phyloP scores from a whole-genome alignment of 2,329 filamentous ascomycete genomes.

The Penicillium brevicompactum region DNA sequence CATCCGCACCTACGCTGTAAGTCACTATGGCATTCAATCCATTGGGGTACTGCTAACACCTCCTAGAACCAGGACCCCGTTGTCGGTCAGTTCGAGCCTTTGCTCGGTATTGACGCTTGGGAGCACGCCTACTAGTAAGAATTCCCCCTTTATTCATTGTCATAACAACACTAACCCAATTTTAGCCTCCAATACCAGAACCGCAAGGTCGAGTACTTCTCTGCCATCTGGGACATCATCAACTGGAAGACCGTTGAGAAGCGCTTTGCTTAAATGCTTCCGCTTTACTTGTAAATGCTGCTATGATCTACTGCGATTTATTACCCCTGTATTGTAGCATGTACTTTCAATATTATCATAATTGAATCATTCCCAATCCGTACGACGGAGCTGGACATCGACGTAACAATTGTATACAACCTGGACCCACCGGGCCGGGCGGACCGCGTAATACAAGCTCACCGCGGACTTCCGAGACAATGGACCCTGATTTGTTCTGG shows the following conservation, averaged over 20 bases:
- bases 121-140: conserved; percentile 87
- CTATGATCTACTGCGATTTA: conserved; percentile 7
- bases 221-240: conserved; percentile 89
- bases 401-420: neutral
- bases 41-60: conserved; percentile 7
- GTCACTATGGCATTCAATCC: conserved; percentile 16
- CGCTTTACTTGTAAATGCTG: conserved; percentile 10
- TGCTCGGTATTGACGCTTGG: conserved; percentile 92
- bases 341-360: conserved; percentile 10
- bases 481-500: conserved; percentile 2
- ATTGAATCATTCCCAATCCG: neutral
- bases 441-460: conserved; percentile 4
- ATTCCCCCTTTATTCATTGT: neutral
- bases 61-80: conserved; percentile 81
- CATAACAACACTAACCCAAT: conserved; percentile 20
- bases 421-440: conserved; percentile 13
- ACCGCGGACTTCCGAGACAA: conserved; percentile 8
- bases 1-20: conserved; percentile 66
- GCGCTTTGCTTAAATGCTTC: conserved; percentile 61
- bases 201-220: conserved; percentile 94
- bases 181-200: conserved; percentile 85
- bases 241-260: conserved; percentile 92
- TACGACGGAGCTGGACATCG: neutral
- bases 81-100: conserved; percentile 75
- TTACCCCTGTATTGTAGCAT: conserved; percentile 23